Evolutionary conservation across 306 rosid genomes (phyloP).

Genomic region (Pterocarpus macrocarpus): DNA sequence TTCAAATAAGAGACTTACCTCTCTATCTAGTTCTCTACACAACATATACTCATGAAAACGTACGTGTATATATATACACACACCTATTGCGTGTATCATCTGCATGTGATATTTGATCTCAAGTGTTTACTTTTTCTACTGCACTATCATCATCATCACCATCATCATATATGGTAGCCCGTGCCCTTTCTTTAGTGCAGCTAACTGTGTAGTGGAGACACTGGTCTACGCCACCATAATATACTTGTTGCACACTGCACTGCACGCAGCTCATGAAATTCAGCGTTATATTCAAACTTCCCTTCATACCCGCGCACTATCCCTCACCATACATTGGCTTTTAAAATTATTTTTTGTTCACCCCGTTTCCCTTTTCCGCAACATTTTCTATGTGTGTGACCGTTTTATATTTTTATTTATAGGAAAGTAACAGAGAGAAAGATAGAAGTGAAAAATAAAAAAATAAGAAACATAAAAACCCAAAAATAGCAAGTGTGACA

Average conservation of each 20-base stretch:
- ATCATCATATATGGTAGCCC: conserved; percentile 3
- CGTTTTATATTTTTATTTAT: too few species aligned
- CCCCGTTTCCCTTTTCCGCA: not conserved
- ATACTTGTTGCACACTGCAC: not conserved
- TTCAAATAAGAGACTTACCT: conserved; percentile 51
- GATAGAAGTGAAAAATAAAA: not conserved
- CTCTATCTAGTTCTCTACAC: not conserved
- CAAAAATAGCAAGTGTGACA: conserved; percentile 31
- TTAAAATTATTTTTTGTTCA: conserved; percentile 28
- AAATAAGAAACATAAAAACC: not conserved
- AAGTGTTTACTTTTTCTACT: not conserved
- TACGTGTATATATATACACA: conserved; percentile 5
- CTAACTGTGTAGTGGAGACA: conserved; percentile 47
- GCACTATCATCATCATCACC: conserved; percentile 29
- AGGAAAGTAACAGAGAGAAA: too few species aligned
- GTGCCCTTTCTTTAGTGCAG: not conserved
- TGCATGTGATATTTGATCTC: conserved; percentile 13
- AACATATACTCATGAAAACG: not conserved
- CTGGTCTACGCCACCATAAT: conserved; percentile 51
- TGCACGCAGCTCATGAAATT: conserved; percentile 68
- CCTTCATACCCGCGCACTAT: conserved; percentile 93
- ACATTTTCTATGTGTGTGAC: conserved; percentile 9
- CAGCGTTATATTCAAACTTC: conserved; percentile 92
- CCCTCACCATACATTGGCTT: conserved; percentile 55
- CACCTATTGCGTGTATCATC: not conserved